Evolutionary conservation across 2,329 filamentous ascomycete genomes (phyloP).

Genomic region (Phialophora chinensis): DNA sequence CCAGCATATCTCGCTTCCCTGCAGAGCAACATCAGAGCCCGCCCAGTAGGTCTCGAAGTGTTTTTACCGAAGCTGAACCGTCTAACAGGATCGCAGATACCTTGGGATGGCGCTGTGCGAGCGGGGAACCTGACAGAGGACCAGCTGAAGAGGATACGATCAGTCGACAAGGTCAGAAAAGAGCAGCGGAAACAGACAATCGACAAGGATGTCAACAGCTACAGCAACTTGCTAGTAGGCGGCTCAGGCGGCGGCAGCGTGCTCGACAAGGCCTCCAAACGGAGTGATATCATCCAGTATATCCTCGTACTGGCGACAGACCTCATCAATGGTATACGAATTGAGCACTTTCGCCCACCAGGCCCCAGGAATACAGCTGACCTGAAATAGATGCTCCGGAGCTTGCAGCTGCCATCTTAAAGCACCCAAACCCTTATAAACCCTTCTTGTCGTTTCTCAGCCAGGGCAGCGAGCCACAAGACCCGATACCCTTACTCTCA

Average conservation of each 20-base stretch:
- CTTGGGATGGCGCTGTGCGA: conserved; percentile 95
- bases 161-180: conserved; percentile 93
- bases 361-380: conserved; percentile 6
- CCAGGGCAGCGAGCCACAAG: conserved; percentile 80
- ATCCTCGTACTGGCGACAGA: conserved; percentile 88
- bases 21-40: conserved; percentile 94
- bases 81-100: conserved; percentile 60
- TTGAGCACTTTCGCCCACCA: neutral
- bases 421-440: conserved; percentile 72
- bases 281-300: conserved; percentile 91
- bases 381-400: conserved; percentile 71
- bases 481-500: conserved; percentile 86
- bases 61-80: neutral
- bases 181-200: conserved; percentile 85
- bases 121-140: conserved; percentile 92
- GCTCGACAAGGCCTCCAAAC: conserved; percentile 82
- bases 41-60: conserved; percentile 58
- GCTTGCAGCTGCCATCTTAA: conserved; percentile 76
- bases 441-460: conserved; percentile 85
- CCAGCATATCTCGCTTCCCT: conserved; percentile 86
- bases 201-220: conserved; percentile 78
- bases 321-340: conserved; percentile 73
- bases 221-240: conserved; percentile 80
- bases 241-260: conserved; percentile 70
- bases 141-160: conserved; percentile 93